Base-by-base conservation (phyloP, 2,329 filamentous ascomycete genomes). In the Fusarium denticulatum region DNA sequence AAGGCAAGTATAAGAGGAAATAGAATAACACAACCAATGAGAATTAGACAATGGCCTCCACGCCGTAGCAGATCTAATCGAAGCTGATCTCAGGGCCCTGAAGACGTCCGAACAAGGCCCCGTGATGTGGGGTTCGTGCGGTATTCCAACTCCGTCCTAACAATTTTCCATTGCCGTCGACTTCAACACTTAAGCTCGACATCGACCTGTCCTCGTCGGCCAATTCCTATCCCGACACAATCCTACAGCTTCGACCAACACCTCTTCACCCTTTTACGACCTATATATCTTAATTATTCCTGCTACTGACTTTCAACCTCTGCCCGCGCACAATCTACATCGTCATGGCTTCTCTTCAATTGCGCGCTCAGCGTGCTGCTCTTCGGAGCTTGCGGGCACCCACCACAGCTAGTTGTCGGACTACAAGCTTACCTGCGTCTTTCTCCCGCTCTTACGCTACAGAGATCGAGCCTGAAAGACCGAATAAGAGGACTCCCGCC, bases 381-480 rank as follows among this genome's bases (percentile, higher is more conserved):
- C 76, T 83, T 40, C 77, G 78, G 73, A 76, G 79, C 72, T 75
- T 79, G 67, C 76, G 73, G 57, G 63, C 71, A 55, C 61, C 73
- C 42, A 72, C 63, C 67, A 59, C 63, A 60, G 52, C 67, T 49
- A 55, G 61, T 50, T 69, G 66, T 71, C 72, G 60, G 62, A 66
- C 55, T 43, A 71, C 47, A 37, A 63, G 69, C 47, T 58, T 75
- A 67, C 69, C 72, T 61, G 15, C 49, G 7, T 45, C 58, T 34
- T 55, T 74, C 42, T 63, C 40, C 26, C 81, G 82, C 74, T 73
- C 67, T 67, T 84, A 82, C 57, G 76, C 78, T 49, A 83, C 81
- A 50, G 81, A 82, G 15, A 73, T 82, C 36, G 81, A 83, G 68
- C 80, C 81, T 16, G 80, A 82, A 71, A 75, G 77, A 45, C 75